Percentiles rank a stretch among this genome's conserved stretches.
These are phyloP conservation scores for Allium cepa DNA, from an alignment of 106 monocot genomes.

Conservation along the genomic window DNA sequence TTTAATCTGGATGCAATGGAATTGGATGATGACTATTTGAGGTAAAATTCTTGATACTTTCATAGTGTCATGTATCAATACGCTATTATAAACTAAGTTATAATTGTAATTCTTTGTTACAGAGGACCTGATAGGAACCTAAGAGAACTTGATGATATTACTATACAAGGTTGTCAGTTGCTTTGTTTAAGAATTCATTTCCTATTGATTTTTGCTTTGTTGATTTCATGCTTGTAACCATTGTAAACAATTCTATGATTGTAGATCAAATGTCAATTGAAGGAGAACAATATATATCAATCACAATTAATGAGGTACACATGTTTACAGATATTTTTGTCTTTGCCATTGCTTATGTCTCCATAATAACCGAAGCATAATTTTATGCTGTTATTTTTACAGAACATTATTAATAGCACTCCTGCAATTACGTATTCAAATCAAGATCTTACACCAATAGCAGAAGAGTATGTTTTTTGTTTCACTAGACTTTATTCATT, in stretches of 20 bases:
- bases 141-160: slow-evolving; percentile 59
- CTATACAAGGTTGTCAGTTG: slow-evolving; percentile 38
- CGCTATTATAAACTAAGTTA: not conserved
- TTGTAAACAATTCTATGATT: not conserved
- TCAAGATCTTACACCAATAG: slow-evolving; percentile 19
- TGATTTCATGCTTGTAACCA: not conserved
- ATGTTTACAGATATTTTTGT: not conserved
- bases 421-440: slow-evolving; percentile 7
- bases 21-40: slow-evolving; percentile 31
- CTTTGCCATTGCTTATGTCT: not conserved
- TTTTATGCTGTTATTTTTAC: too few species aligned
- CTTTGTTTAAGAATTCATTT: not conserved
- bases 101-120: not conserved
- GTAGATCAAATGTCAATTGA: slow-evolving; percentile 39
- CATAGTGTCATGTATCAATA: not conserved
- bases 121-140: slow-evolving; percentile 55
- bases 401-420: slow-evolving; percentile 9
- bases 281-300: slow-evolving; percentile 34
- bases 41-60: slow-evolving; percentile 28
- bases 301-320: slow-evolving; percentile 38
- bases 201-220: not conserved
- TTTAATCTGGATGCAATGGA: slow-evolving; percentile 72
- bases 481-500: not conserved
- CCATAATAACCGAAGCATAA: too few species aligned
- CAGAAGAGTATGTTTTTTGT: slow-evolving; percentile 43